Evolutionary conservation across 768 basidiomycete species (phyloP), one percentile per base, ranked within the genome.

Genomic region (Termitomyces eurrhizus): DNA sequence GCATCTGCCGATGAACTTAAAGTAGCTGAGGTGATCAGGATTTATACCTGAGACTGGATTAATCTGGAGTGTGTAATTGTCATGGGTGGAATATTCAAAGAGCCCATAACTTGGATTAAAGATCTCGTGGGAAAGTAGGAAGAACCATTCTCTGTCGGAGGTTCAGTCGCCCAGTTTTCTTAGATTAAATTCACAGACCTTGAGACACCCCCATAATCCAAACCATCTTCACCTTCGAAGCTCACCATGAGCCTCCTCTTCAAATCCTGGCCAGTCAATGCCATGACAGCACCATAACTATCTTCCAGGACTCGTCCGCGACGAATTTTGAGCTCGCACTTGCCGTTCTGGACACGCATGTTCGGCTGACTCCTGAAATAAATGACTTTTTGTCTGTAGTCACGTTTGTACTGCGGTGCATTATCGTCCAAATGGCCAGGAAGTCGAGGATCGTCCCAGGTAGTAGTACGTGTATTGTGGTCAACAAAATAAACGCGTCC

Each of bases 401-500:
- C 93, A 63, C 92, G 88, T 75, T 95, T 95, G 75, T 95, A 95
- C 74, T 95, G 93, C n/a, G 93, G 94, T 3, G 92, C 92, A 73
- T 87, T 92, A 64, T 90, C 87, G 68, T 94, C 92, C 52, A 94
- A 77, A 62, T 87, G 83, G 1, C 85, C 87, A 0, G 94, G 93
- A 56, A 95, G 73, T 54, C 94, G 84, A 21, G 93, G 94, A 71
- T 96, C 94, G 69, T 95, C 94, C 94, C 93, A 95, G 7, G 91
- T 85, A 16, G 94, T 95, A 18, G 93, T 93, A 56, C 89, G 82
- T 42, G 88, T 90, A 64, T 89, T 95, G 74, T 96, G 94, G 70
- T 95, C 94, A 14, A 95, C 93, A 66, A 94, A 96, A 74, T 96
- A 96, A 18, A 95, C 88, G 37, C 93, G 82, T 8, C 83, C 83